Conservation (phyloP, 306 rosid genomes). For the Prunus dulcis region DNA sequence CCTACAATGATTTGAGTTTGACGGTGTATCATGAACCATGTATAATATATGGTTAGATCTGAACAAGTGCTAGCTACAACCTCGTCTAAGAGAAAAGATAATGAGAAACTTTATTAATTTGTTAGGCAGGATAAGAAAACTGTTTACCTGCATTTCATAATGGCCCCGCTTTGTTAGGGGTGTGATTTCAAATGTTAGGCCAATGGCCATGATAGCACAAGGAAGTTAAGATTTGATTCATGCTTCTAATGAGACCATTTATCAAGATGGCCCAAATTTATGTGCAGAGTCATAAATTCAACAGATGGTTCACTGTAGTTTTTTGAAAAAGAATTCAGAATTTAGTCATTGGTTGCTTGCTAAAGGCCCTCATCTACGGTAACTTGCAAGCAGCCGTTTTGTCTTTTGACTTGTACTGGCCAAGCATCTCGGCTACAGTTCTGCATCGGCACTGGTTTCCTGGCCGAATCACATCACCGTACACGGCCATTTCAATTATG, state of each 20-base stretch:
- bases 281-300: not conserved
- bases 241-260: not conserved
- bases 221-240: not conserved
- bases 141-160: not conserved
- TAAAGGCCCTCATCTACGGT: slow-evolving; percentile 45
- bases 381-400: slow-evolving; percentile 61
- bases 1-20: not conserved
- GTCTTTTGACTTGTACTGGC: slow-evolving; percentile 69
- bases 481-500: slow-evolving; percentile 94
- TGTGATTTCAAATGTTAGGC: not conserved
- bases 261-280: not conserved
- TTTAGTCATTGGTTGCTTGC: not conserved
- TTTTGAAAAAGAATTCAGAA: not conserved
- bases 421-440: slow-evolving; percentile 88
- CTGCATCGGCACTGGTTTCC: slow-evolving; percentile 90
- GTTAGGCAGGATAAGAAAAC: not conserved
- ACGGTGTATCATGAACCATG: not conserved
- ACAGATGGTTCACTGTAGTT: no score
- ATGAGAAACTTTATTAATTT: no score
- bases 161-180: not conserved
- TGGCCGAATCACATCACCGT: slow-evolving; percentile 88
- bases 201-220: not conserved
- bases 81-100: no score
- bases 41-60: not conserved
- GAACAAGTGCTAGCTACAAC: not conserved